phyloP scores from a whole-genome alignment of 1,284 basidiomycete genomes.

The Takashimella koratensis region DNA sequence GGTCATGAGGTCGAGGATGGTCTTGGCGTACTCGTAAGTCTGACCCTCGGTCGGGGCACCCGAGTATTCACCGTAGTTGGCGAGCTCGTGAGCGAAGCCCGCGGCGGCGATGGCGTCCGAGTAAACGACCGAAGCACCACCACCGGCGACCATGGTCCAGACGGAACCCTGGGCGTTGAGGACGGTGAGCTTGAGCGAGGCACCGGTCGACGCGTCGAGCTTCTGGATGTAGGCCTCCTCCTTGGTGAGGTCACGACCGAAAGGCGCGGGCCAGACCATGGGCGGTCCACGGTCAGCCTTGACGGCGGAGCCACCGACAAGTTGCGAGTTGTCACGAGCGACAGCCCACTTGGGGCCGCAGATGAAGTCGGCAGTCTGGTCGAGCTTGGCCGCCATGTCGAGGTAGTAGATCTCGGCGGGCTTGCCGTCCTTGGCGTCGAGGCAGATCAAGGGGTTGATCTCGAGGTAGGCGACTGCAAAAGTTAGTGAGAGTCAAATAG shows the following conservation, averaged over 20 bases:
- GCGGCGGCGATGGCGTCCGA: constrained; percentile 96
- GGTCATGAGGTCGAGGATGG: constrained; percentile 95
- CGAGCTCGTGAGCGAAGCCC: constrained; percentile 94
- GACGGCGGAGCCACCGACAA: constrained; percentile 55
- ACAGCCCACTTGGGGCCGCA: constrained; percentile 99
- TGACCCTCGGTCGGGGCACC: constrained; percentile 97
- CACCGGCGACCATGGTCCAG: constrained; percentile 99
- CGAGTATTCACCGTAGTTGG: constrained; percentile 99
- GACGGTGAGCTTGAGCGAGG: constrained; percentile 96
- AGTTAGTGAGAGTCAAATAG: constrained; percentile 26
- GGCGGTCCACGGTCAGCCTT: constrained; percentile 91
- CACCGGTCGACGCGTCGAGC: constrained; percentile 93
- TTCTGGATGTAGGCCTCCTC: constrained; percentile 99
- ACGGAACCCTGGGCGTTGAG: constrained; percentile 91
- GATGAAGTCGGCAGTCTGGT: constrained; percentile 93
- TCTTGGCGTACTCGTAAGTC: constrained; percentile 99
- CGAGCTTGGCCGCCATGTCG: constrained; percentile 99
- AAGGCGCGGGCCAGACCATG: constrained; percentile 96
- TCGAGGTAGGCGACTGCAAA: constrained; percentile 87
- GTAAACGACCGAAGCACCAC: constrained; percentile 50
- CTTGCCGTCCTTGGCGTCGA: constrained; percentile 72
- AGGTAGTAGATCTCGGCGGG: constrained; percentile 88
- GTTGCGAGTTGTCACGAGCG: constrained; percentile 73
- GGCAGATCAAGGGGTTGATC: constrained; percentile 96
- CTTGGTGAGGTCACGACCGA: constrained; percentile 96